phyloP scores from a whole-genome alignment of 768 basidiomycete species.

The Tylopilus vinaceipallidus region DNA sequence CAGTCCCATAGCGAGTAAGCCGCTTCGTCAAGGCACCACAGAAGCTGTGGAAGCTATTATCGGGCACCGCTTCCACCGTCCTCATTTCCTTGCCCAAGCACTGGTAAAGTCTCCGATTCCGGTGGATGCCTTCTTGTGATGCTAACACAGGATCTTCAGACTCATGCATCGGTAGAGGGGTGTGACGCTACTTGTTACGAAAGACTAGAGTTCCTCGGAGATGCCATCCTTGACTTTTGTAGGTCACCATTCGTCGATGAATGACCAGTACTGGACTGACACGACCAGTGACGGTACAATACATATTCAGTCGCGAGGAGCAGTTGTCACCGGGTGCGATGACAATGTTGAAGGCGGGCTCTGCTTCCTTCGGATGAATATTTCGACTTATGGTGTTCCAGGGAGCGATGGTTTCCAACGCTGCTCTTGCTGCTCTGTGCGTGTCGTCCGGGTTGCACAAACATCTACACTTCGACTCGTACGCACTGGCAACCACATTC shows the following conservation, averaged over 20 bases:
- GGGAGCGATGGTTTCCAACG: constrained; percentile 87
- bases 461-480: constrained; percentile 57
- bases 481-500: constrained; percentile 49
- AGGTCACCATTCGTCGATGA: constrained; percentile 26
- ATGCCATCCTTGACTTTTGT: constrained; percentile 85
- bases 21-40: constrained; percentile 47
- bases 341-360: constrained; percentile 68
- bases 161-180: constrained; percentile 60
- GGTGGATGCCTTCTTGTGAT: background rate
- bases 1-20: constrained; percentile 42
- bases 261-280: background rate
- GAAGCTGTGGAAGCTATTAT: constrained; percentile 61
- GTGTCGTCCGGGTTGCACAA: constrained; percentile 65
- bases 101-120: constrained; percentile 46
- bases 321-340: constrained; percentile 72
- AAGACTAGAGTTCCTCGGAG: constrained; percentile 81
- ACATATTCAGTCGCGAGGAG: constrained; percentile 65
- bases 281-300: constrained; percentile 63
- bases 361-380: background rate
- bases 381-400: constrained; percentile 27
- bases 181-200: constrained; percentile 63
- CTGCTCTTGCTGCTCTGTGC: constrained; percentile 71
- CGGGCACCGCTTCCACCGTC: constrained; percentile 58
- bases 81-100: constrained; percentile 67
- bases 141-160: constrained; percentile 42